These are phyloP conservation scores for Pleurotus platypus DNA, from an alignment of 768 basidiomycete genomes.

Conservation along the genomic window DNA sequence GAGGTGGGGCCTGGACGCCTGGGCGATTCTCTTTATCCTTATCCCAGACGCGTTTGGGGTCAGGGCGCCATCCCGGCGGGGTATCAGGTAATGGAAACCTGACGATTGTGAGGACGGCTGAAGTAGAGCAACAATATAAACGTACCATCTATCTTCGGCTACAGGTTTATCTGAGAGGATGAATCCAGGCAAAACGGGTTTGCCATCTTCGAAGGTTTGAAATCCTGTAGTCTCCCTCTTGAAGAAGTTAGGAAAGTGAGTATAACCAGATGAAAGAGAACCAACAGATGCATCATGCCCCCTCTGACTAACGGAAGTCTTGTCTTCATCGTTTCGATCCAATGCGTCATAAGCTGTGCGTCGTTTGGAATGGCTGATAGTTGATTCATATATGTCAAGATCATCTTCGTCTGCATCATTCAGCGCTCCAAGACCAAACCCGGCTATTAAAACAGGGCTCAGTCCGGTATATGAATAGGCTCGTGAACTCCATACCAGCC, in stretches of 20 bases:
- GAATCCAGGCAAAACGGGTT: slow-evolving; percentile 74
- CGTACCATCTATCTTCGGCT: slow-evolving; percentile 66
- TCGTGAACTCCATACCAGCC: slow-evolving; percentile 36
- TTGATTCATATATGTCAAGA: slow-evolving; percentile 72
- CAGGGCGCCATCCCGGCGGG: slow-evolving; percentile 80
- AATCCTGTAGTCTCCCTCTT: slow-evolving; percentile 29
- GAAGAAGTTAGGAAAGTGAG: slow-evolving; percentile 19
- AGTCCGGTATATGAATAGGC: background rate
- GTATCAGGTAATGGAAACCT: slow-evolving; percentile 87
- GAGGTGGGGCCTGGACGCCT: slow-evolving; percentile 13
- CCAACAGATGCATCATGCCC: slow-evolving; percentile 7
- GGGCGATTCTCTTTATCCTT: slow-evolving; percentile 47
- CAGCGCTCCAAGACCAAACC: slow-evolving; percentile 84
- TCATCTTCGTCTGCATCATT: slow-evolving; percentile 97
- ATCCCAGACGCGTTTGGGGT: slow-evolving; percentile 76
- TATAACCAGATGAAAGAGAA: background rate
- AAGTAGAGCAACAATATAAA: background rate
- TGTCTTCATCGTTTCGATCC: slow-evolving; percentile 64
- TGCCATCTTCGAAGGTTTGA: slow-evolving; percentile 70
- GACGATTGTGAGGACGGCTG: background rate
- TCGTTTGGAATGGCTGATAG: slow-evolving; percentile 25
- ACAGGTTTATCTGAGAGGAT: slow-evolving; percentile 63
- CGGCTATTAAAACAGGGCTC: slow-evolving; percentile 42
- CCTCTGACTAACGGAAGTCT: slow-evolving; percentile 37
- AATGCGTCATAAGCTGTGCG: slow-evolving; percentile 63